Evolutionary conservation across 2,329 filamentous ascomycete genomes (phyloP).

Genomic region (Elsinoe fawcettii): DNA sequence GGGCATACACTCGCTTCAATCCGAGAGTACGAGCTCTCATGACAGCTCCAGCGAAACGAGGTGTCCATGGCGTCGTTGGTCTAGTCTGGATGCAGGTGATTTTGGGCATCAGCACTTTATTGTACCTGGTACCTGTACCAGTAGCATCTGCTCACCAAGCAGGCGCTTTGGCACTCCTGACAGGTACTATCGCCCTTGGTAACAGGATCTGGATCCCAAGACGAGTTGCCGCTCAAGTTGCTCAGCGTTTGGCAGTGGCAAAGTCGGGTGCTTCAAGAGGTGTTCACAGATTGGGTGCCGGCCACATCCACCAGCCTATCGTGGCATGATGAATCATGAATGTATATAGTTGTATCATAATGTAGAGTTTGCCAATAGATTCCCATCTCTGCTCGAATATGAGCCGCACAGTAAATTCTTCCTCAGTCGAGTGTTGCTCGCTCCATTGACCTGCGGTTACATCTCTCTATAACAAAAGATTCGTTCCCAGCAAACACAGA

Average conservation of each 20-base stretch:
- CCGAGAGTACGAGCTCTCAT: constrained; percentile 53
- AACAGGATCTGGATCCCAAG: constrained; percentile 69
- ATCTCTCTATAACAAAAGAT: no score
- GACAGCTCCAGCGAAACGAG: constrained; percentile 57
- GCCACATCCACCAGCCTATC: neutral
- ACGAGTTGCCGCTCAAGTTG: constrained; percentile 24
- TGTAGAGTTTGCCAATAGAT: neutral
- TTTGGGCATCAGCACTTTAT: constrained; percentile 81
- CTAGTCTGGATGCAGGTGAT: constrained; percentile 73
- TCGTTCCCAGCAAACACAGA: no score
- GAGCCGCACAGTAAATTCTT: neutral
- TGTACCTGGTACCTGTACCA: constrained; percentile 86
- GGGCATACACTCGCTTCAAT: constrained; percentile 67
- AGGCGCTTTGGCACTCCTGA: constrained; percentile 75
- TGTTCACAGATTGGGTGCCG: neutral
- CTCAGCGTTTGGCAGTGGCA: constrained; percentile 21
- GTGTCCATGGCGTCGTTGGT: constrained; percentile 71
- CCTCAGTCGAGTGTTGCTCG: no score
- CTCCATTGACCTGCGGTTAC: no score
- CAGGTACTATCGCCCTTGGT: constrained; percentile 70
- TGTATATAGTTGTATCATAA: constrained; percentile 8
- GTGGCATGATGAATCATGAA: neutral
- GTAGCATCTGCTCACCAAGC: constrained; percentile 90
- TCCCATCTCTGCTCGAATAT: constrained; percentile 2
- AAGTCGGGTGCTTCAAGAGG: constrained; percentile 14